A percentile compares a stretch with the other conserved stretches of the same genome.
These are phyloP conservation scores for Rubia tinctorum DNA, from an alignment of 305 asterid species.

Conservation along the genomic window DNA sequence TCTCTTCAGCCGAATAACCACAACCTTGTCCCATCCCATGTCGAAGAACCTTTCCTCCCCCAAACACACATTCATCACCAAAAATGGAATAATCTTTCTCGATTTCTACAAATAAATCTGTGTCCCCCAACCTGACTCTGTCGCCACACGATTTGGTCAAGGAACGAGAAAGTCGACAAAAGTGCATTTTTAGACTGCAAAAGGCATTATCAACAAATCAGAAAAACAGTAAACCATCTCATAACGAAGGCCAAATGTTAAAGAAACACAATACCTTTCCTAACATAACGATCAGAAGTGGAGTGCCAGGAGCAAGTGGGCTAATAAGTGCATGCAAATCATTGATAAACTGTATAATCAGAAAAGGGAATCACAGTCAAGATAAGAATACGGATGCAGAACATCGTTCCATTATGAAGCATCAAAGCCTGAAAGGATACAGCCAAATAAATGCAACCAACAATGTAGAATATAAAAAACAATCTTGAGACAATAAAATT, in stretches of 20 bases:
- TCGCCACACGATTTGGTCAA: constrained; percentile 97
- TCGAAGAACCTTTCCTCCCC: constrained; percentile 91
- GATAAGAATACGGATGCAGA: constrained; percentile 5
- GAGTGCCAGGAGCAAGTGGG: constrained; percentile 86
- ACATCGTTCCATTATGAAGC: neutral
- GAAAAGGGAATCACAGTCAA: constrained; percentile 16
- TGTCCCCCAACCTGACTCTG: constrained; percentile 89
- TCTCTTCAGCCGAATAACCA: constrained; percentile 51
- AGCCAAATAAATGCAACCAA: neutral
- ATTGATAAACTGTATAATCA: constrained; percentile 32
- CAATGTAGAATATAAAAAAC: neutral
- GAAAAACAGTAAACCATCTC: neutral
- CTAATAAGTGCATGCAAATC: constrained; percentile 41
- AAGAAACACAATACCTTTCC: constrained; percentile 58
- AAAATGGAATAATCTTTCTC: constrained; percentile 66
- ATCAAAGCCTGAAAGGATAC: neutral
- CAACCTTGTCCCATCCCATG: constrained; percentile 94
- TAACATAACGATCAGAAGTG: constrained; percentile 73
- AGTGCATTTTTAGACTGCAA: constrained; percentile 90
- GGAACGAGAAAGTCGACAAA: constrained; percentile 76
- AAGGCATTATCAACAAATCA: constrained; percentile 11
- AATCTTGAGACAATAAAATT: neutral
- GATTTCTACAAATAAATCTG: constrained; percentile 78
- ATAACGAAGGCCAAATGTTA: constrained; percentile 12
- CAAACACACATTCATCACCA: constrained; percentile 95